These are phyloP conservation scores for Fonsecaea pugnacius DNA, from an alignment of 2,329 filamentous ascomycete genomes.

Conservation along the genomic window DNA sequence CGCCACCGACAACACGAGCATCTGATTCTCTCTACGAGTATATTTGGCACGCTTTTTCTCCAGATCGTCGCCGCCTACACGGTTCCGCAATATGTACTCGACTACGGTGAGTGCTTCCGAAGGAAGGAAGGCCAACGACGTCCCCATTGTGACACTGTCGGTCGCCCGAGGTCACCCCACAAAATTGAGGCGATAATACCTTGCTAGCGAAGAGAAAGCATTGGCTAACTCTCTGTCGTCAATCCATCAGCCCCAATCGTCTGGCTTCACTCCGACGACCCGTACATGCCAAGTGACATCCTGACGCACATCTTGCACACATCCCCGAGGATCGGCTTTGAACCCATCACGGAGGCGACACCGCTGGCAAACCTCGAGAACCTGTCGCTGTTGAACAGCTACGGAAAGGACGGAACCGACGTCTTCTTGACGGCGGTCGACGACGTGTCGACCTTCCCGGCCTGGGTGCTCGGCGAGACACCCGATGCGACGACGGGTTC, in stretches of 20 bases:
- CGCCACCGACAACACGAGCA: background rate
- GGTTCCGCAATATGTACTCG: constrained; percentile 20
- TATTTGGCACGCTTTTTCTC: background rate
- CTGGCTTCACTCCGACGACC: constrained; percentile 56
- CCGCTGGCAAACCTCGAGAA: constrained; percentile 52
- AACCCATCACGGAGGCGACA: constrained; percentile 44
- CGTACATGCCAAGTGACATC: constrained; percentile 57
- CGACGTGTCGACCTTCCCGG: constrained; percentile 43
- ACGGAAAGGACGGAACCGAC: constrained; percentile 47
- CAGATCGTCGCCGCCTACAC: constrained; percentile 3
- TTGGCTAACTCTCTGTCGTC: background rate
- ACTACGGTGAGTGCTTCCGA: constrained; percentile 14
- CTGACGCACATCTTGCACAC: constrained; percentile 53
- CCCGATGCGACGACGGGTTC: constrained; percentile 57
- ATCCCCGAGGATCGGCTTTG: constrained; percentile 51
- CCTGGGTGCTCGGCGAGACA: constrained; percentile 58
- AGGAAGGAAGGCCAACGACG: background rate
- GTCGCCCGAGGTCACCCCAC: background rate
- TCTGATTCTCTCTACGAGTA: background rate
- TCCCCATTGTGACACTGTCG: background rate
- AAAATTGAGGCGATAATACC: background rate
- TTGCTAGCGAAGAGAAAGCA: background rate
- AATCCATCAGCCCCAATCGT: constrained; percentile 54
- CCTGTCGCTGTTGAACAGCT: constrained; percentile 51
- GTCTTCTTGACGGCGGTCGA: constrained; percentile 56